These are phyloP conservation scores for Phylloporus arenicola DNA, from an alignment of 768 basidiomycete genomes.

Conservation along the genomic window DNA sequence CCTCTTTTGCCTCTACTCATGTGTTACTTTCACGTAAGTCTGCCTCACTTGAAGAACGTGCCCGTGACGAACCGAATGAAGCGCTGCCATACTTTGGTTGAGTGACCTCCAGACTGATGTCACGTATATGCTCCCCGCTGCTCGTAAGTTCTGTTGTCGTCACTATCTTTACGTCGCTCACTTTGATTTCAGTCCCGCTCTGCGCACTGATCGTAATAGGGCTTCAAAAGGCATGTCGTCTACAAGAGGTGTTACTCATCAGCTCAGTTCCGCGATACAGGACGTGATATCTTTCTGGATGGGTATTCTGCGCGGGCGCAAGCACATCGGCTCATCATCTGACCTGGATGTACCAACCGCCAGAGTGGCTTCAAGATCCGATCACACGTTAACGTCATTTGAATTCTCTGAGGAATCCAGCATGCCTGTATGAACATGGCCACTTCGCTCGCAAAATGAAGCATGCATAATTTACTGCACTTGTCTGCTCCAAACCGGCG, in stretches of 20 bases:
- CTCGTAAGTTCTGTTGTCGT: constrained; percentile 32
- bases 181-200: constrained; percentile 40
- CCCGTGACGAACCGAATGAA: constrained; percentile 12
- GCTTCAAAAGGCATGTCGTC: constrained; percentile 38
- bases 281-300: constrained; percentile 37
- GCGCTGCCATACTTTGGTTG: constrained; percentile 37
- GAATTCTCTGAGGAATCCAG: constrained; percentile 1
- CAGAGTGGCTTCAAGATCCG: constrained; percentile 15
- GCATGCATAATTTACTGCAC: constrained; percentile 3
- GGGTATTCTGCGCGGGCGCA: constrained; percentile 2
- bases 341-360: constrained; percentile 22
- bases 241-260: background rate
- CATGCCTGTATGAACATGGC: constrained; percentile 9
- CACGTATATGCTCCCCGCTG: constrained; percentile 47
- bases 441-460: background rate
- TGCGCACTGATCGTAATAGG: constrained; percentile 46
- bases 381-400: constrained; percentile 2
- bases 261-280: constrained; percentile 20
- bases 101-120: constrained; percentile 25
- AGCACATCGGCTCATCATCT: constrained; percentile 5
- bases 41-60: background rate
- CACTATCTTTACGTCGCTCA: background rate
- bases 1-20: constrained; percentile 42
- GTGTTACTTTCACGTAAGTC: constrained; percentile 40
- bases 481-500: background rate